Evolutionary conservation across 306 rosid species (phyloP).

Genomic region (Gastrolobium bilobum): DNA sequence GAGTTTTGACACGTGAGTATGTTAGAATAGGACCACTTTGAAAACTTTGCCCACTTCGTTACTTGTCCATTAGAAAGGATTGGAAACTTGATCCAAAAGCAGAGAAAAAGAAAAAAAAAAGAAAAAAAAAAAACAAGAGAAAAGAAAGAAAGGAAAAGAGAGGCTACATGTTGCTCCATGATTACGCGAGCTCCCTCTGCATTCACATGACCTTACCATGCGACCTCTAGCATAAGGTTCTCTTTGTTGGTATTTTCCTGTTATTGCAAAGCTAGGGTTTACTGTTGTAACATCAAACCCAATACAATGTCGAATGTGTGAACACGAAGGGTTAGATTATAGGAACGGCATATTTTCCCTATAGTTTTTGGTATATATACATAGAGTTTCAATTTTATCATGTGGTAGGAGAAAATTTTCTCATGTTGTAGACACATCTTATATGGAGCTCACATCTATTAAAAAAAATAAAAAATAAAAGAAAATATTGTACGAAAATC

Average conservation of each 20-base stretch:
- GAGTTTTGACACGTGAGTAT: constrained; percentile 17
- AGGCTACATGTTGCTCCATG: constrained; percentile 1
- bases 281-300: constrained; percentile 1
- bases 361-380: no score
- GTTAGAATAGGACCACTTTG: constrained; percentile 33
- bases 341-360: no score
- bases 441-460: no score
- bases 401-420: no score
- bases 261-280: background rate
- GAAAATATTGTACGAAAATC: no score
- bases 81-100: constrained; percentile 2
- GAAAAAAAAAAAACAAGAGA: background rate
- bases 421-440: no score
- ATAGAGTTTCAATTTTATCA: no score
- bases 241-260: background rate
- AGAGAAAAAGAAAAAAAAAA: background rate
- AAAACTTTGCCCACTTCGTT: constrained; percentile 4
- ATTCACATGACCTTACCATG: background rate
- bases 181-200: background rate
- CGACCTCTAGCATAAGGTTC: constrained; percentile 24
- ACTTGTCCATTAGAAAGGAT: background rate
- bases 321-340: background rate
- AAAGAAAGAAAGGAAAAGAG: background rate
- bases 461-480: no score
- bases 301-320: background rate